A percentile compares a stretch with the other conserved stretches of the same genome.
These are phyloP conservation scores for Hericium erinaceus DNA, from an alignment of 768 basidiomycete genomes.

Conservation along the genomic window DNA sequence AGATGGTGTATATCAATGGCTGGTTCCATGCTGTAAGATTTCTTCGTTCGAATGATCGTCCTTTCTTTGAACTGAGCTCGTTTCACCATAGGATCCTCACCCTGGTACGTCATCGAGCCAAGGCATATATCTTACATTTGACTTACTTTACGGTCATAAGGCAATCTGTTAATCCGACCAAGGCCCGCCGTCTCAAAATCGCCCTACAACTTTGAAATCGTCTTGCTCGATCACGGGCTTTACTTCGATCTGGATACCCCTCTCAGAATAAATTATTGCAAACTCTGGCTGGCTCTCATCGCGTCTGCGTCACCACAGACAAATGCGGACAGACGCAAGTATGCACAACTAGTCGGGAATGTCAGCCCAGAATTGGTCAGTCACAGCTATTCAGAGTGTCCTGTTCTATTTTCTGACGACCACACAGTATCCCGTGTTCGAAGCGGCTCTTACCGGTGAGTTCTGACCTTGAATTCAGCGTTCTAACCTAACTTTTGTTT, in stretches of 20 bases:
- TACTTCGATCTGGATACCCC: conserved; percentile 85
- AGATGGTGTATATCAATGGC: conserved; percentile 94
- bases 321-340: conserved; percentile 65
- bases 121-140: not conserved
- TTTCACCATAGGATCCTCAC: conserved; percentile 65
- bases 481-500: conserved; percentile 1
- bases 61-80: not conserved
- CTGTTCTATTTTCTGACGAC: not conserved
- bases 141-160: conserved; percentile 24
- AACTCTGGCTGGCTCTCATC: conserved; percentile 88
- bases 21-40: conserved; percentile 72
- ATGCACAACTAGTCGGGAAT: conserved; percentile 86
- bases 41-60: not conserved
- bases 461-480: not conserved
- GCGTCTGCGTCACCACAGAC: conserved; percentile 57
- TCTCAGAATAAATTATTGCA: conserved; percentile 75
- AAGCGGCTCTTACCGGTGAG: conserved; percentile 83
- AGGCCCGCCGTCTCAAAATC: conserved; percentile 53
- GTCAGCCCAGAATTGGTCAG: conserved; percentile 78
- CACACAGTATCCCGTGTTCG: conserved; percentile 81
- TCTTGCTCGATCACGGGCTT: conserved; percentile 86
- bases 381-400: conserved; percentile 1
- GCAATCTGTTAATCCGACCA: conserved; percentile 86
- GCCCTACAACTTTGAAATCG: conserved; percentile 94
- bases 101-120: conserved; percentile 38